Base-by-base conservation (phyloP, 495 filamentous ascomycete species). In the Aspergillus indologenus region DNA sequence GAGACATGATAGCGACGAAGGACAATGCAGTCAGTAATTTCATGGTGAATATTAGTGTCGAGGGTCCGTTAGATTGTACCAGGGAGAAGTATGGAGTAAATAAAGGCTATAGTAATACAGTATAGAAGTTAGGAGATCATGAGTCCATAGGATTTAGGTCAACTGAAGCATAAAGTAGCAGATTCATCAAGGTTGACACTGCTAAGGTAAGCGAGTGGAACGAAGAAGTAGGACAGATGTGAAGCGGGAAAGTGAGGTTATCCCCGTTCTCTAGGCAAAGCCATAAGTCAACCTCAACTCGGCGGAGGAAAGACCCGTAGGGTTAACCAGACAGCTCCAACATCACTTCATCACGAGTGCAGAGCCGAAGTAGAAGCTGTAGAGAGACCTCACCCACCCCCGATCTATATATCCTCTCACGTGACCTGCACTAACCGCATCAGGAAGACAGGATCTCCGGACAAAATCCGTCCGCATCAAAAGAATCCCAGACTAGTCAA, bases 381-480 rank as follows among this genome's bases (percentile, higher is more conserved):
- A 51, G 24, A 8, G 5, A 18, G 48, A 19, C 24, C 34, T 40
- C 34, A 40, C 12, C 34, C 7, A 11, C 12, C 34, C 24, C 26
- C 26, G 43, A 54, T 63, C 49, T 60, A 58, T 60, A 64, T 40
- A 40, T 5, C 6, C 0, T 1, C n/a, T 67, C 68, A 74, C 70
- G 67, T 75, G 71, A 22, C 15, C 1, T 1, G 19, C 57, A 34
- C 73, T 75, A 76, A 70, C 68, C 68, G 48, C 21, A 61, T 73
- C 47, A 34, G 61, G 67, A 60, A 56, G 29, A 45, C 54, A 24
- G 48, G 60, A 53, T 58, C 60, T 53, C 65, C 61, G 62, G 67
- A 70, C 71, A 74, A 75, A 75, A 71, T 75, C 72, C 68, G 55
- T 65, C 64, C 61, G 67, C 60, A 65, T 63, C 65, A 63, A 40